These are phyloP conservation scores for Pythium vanterpoolii DNA, from an alignment of 352 stramenopile species.

Conservation along the genomic window DNA sequence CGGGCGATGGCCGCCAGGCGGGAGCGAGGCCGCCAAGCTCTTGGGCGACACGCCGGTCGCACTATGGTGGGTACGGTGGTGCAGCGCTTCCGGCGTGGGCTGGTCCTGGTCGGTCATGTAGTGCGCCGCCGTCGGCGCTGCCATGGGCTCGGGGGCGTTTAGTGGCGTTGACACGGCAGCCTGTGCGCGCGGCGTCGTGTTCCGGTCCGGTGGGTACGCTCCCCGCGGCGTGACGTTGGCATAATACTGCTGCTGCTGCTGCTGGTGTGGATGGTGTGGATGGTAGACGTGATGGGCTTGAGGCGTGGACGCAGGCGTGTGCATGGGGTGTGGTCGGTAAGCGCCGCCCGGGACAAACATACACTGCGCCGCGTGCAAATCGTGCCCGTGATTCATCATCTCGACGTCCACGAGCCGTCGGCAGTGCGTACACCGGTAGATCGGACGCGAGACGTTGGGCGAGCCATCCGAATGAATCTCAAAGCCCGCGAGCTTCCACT, in stretches of 20 bases:
- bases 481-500: slow-evolving; percentile 80
- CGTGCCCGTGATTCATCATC: slow-evolving; percentile 52
- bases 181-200: slow-evolving; percentile 13
- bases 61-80: not conserved
- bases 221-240: slow-evolving; percentile 20
- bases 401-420: slow-evolving; percentile 66
- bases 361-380: slow-evolving; percentile 59
- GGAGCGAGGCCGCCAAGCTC: slow-evolving; percentile 9
- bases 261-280: slow-evolving; percentile 37
- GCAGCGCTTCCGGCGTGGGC: not conserved
- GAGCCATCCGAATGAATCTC: slow-evolving; percentile 73
- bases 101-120: slow-evolving; percentile 6
- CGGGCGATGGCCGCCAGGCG: slow-evolving; percentile 30
- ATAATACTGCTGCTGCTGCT: slow-evolving; percentile 35
- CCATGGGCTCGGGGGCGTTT: slow-evolving; percentile 12
- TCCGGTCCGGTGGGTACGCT: slow-evolving; percentile 17
- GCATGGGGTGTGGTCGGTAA: slow-evolving; percentile 7
- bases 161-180: slow-evolving; percentile 3
- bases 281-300: slow-evolving; percentile 8
- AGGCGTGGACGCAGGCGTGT: slow-evolving; percentile 9
- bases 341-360: slow-evolving; percentile 30
- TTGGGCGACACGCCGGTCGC: slow-evolving; percentile 14
- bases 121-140: slow-evolving; percentile 1
- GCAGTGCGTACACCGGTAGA: slow-evolving; percentile 76
- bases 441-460: slow-evolving; percentile 59